Evolutionary conservation across 169 alveolate genomes (phyloP).

Genomic region (Babesia caballi): DNA sequence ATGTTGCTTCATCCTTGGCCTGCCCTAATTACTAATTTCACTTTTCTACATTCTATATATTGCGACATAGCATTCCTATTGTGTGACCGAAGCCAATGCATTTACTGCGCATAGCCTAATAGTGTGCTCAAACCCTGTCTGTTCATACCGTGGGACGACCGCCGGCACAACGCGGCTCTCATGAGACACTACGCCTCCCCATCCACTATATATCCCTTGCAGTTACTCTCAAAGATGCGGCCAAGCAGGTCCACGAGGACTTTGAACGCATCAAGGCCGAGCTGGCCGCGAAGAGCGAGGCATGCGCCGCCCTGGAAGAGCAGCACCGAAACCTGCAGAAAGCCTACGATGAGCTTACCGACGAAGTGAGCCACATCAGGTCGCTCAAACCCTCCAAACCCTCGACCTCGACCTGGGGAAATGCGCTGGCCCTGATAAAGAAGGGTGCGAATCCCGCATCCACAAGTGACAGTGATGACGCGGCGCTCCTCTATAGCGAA

Average conservation of each 20-base stretch:
- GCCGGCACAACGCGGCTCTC: too few species aligned
- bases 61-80: too few species aligned
- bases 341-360: constrained; percentile 42
- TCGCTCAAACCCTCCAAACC: constrained; percentile 14
- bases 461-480: neutral
- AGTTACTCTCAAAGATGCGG: constrained; percentile 54
- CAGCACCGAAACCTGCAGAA: constrained; percentile 44
- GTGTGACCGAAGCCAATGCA: too few species aligned
- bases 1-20: too few species aligned
- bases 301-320: constrained; percentile 37
- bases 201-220: neutral
- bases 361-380: constrained; percentile 31
- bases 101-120: too few species aligned
- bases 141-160: too few species aligned
- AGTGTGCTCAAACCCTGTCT: too few species aligned
- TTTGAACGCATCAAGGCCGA: constrained; percentile 38
- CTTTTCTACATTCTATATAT: too few species aligned
- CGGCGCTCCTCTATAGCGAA: constrained; percentile 27
- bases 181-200: neutral
- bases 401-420: constrained; percentile 39
- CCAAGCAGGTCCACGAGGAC: constrained; percentile 42
- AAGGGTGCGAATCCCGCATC: constrained; percentile 22
- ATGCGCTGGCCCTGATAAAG: constrained; percentile 27
- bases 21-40: too few species aligned
- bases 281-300: constrained; percentile 24